Base-by-base conservation (phyloP, 345 rosid genomes). In the Erucastrum elatum region DNA sequence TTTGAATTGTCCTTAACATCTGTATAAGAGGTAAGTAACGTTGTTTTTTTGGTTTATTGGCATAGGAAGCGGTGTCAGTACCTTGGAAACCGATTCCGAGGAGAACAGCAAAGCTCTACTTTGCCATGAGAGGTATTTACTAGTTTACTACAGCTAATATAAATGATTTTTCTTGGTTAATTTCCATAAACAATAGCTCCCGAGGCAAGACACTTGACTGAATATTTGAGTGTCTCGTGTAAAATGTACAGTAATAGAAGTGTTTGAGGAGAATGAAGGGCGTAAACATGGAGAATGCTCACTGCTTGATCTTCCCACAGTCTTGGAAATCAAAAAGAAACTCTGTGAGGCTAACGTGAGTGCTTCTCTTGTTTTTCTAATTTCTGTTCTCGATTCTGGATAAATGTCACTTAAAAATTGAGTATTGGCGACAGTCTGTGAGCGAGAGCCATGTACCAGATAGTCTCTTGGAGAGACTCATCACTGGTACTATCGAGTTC, bases 51-150 rank as follows among this genome's bases (percentile, higher is more conserved):
- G n/a, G n/a, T n/a, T n/a, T n/a, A n/a, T n/a, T 31, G 16, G 3
- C 3, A 6, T 72, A 91, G 99, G 96, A 91, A 78, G 90, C 99
- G 26, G 76, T 87, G 72, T 75, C 92, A 29, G 89, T 88, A 39
- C 91, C 99, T 58, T 95, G 99, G 99, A 87, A 61, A 84, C 67
- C 66, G 30, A 89, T 93, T 75, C 96, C 93, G 15, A 83, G 83
- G 86, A 93, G 81, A 87, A 82, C 82, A 75, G 85, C 92, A 16
- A 91, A 89, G 87, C 93, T 93, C 66, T 91, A 86, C 85, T 93
- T 90, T 75, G 92, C 97, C 30, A 88, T 88, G 91, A 88, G 98
- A 89, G 97, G 97, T 91, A 8, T 13, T 49, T 49, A 49, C 16
- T 53, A 8, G 41, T 8, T 66, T 37, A n/a, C n/a, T n/a, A 10